Evolutionary conservation across 2,329 filamentous ascomycete genomes (phyloP).

Genomic region (Chrysosphaeria jannelii): DNA sequence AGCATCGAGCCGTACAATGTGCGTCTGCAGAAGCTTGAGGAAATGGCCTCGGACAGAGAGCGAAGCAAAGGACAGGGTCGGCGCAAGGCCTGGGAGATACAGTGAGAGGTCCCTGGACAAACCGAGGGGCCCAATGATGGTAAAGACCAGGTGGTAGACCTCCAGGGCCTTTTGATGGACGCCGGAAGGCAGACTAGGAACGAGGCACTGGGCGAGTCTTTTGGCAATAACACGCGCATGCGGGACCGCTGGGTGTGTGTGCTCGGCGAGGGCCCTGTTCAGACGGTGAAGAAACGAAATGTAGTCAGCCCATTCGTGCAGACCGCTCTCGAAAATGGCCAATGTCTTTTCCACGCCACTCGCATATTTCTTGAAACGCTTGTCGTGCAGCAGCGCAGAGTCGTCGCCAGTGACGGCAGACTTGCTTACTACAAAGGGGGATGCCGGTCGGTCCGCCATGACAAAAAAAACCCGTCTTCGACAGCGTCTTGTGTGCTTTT

Average conservation of each 20-base stretch:
- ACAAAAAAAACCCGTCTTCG: too few species aligned
- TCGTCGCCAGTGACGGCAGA: too few species aligned
- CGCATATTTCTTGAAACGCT: slow-evolving; percentile 64
- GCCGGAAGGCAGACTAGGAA: slow-evolving; percentile 73
- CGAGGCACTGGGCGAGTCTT: slow-evolving; percentile 79
- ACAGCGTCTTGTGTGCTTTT: slow-evolving; percentile 22
- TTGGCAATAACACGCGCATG: slow-evolving; percentile 63
- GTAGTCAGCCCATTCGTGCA: slow-evolving; percentile 98
- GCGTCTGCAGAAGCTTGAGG: slow-evolving; percentile 52
- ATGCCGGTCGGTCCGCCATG: too few species aligned
- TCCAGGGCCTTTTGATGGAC: slow-evolving; percentile 95
- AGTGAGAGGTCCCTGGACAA: slow-evolving; percentile 57
- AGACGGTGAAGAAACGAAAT: slow-evolving; percentile 85
- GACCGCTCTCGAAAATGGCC: slow-evolving; percentile 63
- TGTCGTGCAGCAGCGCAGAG: too few species aligned
- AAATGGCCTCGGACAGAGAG: slow-evolving; percentile 68
- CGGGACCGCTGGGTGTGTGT: slow-evolving; percentile 37
- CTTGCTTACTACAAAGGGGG: too few species aligned
- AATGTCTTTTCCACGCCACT: slow-evolving; percentile 65
- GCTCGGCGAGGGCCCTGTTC: slow-evolving; percentile 58
- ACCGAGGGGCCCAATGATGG: slow-evolving; percentile 51
- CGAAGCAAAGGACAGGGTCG: slow-evolving; percentile 81
- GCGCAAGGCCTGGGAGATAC: slow-evolving; percentile 68
- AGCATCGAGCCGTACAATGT: slow-evolving; percentile 44
- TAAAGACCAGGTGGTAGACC: slow-evolving; percentile 74